A percentile compares a stretch with the other conserved stretches of the same genome.
Conservation (phyloP, 1,284 basidiomycete genomes). For the Volvariella volvacea region DNA sequence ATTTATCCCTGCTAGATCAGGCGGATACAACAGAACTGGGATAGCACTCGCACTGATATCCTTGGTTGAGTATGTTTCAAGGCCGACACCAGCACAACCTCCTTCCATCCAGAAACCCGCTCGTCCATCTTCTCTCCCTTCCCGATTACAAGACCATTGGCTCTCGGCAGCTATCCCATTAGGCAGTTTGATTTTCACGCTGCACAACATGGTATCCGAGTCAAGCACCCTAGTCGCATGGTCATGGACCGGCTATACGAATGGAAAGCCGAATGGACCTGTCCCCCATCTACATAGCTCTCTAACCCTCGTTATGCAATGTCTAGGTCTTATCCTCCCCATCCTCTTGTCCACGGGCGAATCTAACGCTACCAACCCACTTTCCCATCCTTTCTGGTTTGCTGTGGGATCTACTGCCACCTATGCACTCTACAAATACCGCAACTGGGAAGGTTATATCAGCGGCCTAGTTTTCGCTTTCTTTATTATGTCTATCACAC, state of each 20-base stretch:
- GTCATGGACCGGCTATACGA: slow-evolving; percentile 83
- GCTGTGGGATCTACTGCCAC: slow-evolving; percentile 43
- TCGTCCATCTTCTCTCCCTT: background rate
- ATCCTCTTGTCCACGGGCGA: slow-evolving; percentile 18
- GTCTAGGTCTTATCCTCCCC: slow-evolving; percentile 46
- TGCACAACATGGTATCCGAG: slow-evolving; percentile 79
- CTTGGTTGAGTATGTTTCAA: slow-evolving; percentile 36
- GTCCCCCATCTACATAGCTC: slow-evolving; percentile 70
- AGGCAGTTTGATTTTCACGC: slow-evolving; percentile 68
- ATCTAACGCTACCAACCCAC: slow-evolving; percentile 14
- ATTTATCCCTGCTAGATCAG: slow-evolving; percentile 59
- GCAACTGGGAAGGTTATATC: slow-evolving; percentile 71
- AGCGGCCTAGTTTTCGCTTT: slow-evolving; percentile 65
- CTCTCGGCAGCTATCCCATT: slow-evolving; percentile 49
- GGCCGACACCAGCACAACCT: no score
- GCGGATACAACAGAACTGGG: slow-evolving; percentile 70
- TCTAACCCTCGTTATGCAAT: slow-evolving; percentile 63
- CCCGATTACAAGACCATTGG: slow-evolving; percentile 32
- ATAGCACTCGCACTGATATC: slow-evolving; percentile 48
- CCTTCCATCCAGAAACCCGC: no score
- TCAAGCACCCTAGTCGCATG: slow-evolving; percentile 82
- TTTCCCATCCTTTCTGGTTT: slow-evolving; percentile 46
- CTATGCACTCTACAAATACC: slow-evolving; percentile 52
- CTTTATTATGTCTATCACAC: slow-evolving; percentile 65
- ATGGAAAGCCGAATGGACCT: slow-evolving; percentile 62